These are phyloP conservation scores for Panaeolus papilionaceus DNA, from an alignment of 768 basidiomycete species.

Conservation along the genomic window DNA sequence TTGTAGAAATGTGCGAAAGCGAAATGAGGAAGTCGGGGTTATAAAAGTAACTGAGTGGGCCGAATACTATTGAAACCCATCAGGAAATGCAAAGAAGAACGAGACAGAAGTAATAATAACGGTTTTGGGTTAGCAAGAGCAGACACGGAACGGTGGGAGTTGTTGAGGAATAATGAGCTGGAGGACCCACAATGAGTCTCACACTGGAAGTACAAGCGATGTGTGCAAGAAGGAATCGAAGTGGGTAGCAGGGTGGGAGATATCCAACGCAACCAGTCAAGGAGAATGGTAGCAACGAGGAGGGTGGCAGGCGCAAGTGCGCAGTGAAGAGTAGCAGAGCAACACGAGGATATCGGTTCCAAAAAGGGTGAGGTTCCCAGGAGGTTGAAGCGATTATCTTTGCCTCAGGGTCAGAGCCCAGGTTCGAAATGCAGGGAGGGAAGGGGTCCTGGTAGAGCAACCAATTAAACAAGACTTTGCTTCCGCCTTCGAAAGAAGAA, in stretches of 20 bases:
- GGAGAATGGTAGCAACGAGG: background rate
- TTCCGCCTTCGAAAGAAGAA: slow-evolving; percentile 8
- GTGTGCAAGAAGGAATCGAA: background rate
- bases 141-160: too few relatives aligned
- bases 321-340: background rate
- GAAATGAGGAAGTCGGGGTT: background rate
- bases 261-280: background rate
- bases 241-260: background rate
- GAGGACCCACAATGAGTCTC: background rate
- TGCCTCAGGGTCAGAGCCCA: background rate
- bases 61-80: too few relatives aligned
- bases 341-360: slow-evolving; percentile 6
- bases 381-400: background rate
- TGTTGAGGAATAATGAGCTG: too few relatives aligned
- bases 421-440: background rate
- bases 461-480: background rate
- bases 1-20: background rate
- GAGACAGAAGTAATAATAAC: too few relatives aligned
- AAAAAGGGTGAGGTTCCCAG: background rate
- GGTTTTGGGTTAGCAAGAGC: too few relatives aligned
- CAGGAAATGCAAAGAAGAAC: too few relatives aligned
- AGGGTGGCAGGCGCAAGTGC: slow-evolving; percentile 5
- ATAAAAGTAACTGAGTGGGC: background rate
- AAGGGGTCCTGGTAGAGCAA: background rate
- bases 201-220: background rate